phyloP scores from a whole-genome alignment of 768 basidiomycete species.

The Xerocomus brunneocitrinus region DNA sequence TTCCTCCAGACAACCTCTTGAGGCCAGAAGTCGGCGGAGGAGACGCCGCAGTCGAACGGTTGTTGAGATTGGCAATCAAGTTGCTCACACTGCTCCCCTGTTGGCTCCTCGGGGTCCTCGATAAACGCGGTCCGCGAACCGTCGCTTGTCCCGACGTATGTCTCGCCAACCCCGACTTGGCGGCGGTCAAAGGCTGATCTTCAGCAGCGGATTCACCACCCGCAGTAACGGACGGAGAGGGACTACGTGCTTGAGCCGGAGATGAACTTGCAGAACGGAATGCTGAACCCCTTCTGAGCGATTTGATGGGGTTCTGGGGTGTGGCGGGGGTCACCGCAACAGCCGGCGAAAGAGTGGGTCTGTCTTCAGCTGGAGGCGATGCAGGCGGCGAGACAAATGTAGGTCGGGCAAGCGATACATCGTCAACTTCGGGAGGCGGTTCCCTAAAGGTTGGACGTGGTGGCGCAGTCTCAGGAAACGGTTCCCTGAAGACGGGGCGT shows the following conservation, averaged over 20 bases:
- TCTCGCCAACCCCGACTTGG: conserved; percentile 38
- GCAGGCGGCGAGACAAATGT: conserved; percentile 18
- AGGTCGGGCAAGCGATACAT: conserved; percentile 21
- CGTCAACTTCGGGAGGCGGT: conserved; percentile 56
- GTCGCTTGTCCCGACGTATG: conserved; percentile 40
- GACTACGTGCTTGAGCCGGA: conserved; percentile 36
- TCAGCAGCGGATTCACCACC: conserved; percentile 29
- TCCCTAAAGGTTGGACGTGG: conserved; percentile 54
- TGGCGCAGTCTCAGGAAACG: conserved; percentile 41
- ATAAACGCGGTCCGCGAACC: conserved; percentile 47
- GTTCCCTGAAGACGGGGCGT: conserved; percentile 57
- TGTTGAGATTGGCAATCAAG: conserved; percentile 55
- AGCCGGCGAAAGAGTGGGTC: conserved; percentile 25
- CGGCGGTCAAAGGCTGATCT: conserved; percentile 32
- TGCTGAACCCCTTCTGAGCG: conserved; percentile 32
- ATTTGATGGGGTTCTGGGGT: conserved; percentile 50
- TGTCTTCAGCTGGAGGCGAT: conserved; percentile 28
- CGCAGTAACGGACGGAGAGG: conserved; percentile 35
- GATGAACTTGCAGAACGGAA: conserved; percentile 34
- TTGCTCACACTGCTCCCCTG: conserved; percentile 46
- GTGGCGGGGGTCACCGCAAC: conserved; percentile 42
- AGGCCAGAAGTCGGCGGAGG: conserved; percentile 37
- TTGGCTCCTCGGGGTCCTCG: conserved; percentile 44
- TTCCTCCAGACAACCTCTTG: conserved; percentile 44
- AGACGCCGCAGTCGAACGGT: conserved; percentile 36